Evolutionary conservation across 768 basidiomycete genomes (phyloP).

Genomic region (Boletus vermiculosoides): DNA sequence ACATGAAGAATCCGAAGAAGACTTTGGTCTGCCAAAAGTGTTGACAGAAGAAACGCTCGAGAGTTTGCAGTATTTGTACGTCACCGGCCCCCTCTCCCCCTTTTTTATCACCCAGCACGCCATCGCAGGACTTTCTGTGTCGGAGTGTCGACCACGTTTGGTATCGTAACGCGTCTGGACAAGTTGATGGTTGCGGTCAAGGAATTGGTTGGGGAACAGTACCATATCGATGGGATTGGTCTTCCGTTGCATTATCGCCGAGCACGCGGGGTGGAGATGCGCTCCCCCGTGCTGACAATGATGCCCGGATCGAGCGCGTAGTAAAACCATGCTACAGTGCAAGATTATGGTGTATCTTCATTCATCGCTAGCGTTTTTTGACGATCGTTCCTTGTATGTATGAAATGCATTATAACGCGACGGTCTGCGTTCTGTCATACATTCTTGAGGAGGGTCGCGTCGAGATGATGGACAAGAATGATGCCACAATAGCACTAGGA

Average conservation of each 20-base stretch:
- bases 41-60: constrained; percentile 72
- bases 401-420: no score
- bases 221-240: constrained; percentile 75
- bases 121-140: constrained; percentile 61
- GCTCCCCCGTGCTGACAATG: constrained; percentile 19
- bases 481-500: not conserved
- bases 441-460: not conserved
- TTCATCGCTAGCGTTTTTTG: not conserved
- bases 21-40: constrained; percentile 68
- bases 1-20: constrained; percentile 68
- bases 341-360: not conserved
- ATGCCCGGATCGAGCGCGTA: not conserved
- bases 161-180: constrained; percentile 72
- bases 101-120: not conserved
- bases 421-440: no score
- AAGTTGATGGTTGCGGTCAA: constrained; percentile 78
- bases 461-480: not conserved
- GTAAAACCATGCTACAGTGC: not conserved
- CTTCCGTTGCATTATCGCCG: constrained; percentile 23
- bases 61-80: constrained; percentile 78
- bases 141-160: constrained; percentile 66
- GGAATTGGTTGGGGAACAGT: constrained; percentile 84
- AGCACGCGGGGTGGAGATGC: constrained; percentile 29
- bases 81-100: constrained; percentile 12
- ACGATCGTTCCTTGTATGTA: not conserved